Evolutionary conservation across 108 stramenopile genomes (phyloP), one percentile per base, ranked within the genome.

Genomic region (Aurantiochytrium sp.): DNA sequence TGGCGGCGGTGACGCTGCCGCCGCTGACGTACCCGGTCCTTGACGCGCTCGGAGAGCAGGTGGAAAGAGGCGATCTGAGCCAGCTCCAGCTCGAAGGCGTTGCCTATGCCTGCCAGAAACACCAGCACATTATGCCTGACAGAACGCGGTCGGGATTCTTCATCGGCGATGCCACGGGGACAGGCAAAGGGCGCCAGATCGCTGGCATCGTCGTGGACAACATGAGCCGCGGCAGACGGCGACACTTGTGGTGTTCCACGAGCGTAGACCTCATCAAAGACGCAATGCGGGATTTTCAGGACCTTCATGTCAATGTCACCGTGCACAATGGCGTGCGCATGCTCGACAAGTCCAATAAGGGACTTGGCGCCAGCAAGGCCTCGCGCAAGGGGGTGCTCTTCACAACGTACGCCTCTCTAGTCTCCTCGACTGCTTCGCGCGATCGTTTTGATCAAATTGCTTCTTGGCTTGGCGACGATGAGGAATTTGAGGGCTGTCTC

Each of bases 91-190:
- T 94, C 58, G 95, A 95, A 72, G 94, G 94, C 23, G 94, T 89
- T 28, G 49, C 89, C 59, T 83, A 94, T 57, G 93, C 94, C 16
- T 92, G 94, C 88, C 88, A 92, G 44, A 73, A 89, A 53, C 93
- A 93, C 88, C 28, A 88, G 28, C 89, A 92, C 14, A 76, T 94
- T 42, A 89, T 92, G 58, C 72, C 60, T 35, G 18, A 69, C n/a
- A 51, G 72, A 21, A 43, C 58, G 44, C 69, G 88, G 89, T 87
- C 42, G 12, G 96, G 96, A 18, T 96, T 96, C 88, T 96, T 97
- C 92, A 76, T 97, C 21, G 96, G 96, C 72, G 96, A 97, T 90
- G 96, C 96, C 42, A 95, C 96, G 5, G 96, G 96, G 12, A 94
- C 96, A 43, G 96, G 96, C 44, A 97, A 96, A 87, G 95, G 95